Evolutionary conservation across 345 rosid genomes (phyloP).

Genomic region (Kernera saxatilis): DNA sequence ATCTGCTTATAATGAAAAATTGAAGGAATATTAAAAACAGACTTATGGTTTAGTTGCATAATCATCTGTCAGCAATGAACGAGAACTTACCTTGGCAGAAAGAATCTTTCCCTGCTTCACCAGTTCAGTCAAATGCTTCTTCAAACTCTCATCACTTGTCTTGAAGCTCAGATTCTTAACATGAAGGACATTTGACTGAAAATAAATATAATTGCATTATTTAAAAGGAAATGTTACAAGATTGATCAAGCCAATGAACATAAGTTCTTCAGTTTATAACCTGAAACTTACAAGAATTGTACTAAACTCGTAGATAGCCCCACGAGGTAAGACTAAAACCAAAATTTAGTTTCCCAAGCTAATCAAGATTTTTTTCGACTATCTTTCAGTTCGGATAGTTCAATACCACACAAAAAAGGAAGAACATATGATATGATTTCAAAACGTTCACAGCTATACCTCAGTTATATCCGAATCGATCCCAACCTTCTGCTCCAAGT

Average conservation of each 20-base stretch:
- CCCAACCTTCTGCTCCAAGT: conserved; percentile 59
- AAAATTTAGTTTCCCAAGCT: background rate
- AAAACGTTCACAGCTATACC: conserved; percentile 31
- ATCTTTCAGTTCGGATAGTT: background rate
- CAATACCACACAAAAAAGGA: background rate
- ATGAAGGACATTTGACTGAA: conserved; percentile 72
- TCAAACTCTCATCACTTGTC: conserved; percentile 69
- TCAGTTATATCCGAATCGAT: conserved; percentile 77
- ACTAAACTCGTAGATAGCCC: background rate
- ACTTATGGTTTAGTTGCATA: background rate
- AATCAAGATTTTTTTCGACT: conserved; percentile 1
- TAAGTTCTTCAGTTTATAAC: background rate
- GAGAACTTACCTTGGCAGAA: conserved; percentile 63
- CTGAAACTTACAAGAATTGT: background rate
- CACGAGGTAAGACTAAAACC: background rate
- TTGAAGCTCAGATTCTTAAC: conserved; percentile 89
- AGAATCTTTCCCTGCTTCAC: conserved; percentile 64
- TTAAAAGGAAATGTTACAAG: conserved; percentile 11
- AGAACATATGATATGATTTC: background rate
- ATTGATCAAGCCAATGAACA: background rate
- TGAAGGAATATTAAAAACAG: background rate
- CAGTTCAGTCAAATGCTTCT: conserved; percentile 57
- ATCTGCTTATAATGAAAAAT: conserved; percentile 41
- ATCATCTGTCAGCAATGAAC: background rate
- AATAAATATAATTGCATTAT: too few species aligned